Base-by-base conservation (phyloP, 768 basidiomycete genomes). In the Pleurotus platypus region DNA sequence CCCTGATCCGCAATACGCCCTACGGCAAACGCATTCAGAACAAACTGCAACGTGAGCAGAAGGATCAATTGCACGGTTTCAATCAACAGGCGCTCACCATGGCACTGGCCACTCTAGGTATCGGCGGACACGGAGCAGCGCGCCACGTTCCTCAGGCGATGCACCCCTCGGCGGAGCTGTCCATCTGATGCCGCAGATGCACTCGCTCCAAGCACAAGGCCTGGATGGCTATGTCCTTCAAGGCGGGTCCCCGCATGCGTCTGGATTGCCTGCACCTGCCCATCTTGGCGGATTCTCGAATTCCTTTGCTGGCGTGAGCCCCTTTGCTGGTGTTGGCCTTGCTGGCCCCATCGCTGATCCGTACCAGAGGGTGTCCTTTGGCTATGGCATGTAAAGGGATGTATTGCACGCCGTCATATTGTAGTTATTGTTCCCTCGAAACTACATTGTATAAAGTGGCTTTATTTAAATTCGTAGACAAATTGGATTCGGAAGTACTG, bases 11-110 rank as follows among this genome's bases (percentile, higher is more conserved):
- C 66, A 99, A 99, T 75, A 98, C 97, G 8, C 97, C 97, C 5
- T 99, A 99, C 65, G 97, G 97, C 64, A 99, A 99, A 78, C 88
- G 97, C 45, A 99, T 99, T 66, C 96, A 98, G 73, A 95, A 94
- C 78, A 98, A 98, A 75, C 78, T 98, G 55, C 95, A 97, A 73
- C 92, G 96, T 57, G 94, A 96, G 74, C 90, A 92, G 64, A 80
- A 89, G 73, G 90, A 90, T 62, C 79, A 75, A 56, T 87, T 78
- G 46, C 40, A 5, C 78, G 79, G 56, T 85, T 79, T 83, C 58
- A 79, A 78, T 66, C 84, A 83, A 63, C 84, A 84, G 63, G 70
- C 78, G 30, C 75, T 81, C 57, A 85, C 80, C 63, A 79, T 86
- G 74, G 73, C 78, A 18, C 75, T 87, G 48, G 76, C 74, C 61